Conservation (phyloP, 73 alveolate genomes). For the Paramecium octaurelia region DNA sequence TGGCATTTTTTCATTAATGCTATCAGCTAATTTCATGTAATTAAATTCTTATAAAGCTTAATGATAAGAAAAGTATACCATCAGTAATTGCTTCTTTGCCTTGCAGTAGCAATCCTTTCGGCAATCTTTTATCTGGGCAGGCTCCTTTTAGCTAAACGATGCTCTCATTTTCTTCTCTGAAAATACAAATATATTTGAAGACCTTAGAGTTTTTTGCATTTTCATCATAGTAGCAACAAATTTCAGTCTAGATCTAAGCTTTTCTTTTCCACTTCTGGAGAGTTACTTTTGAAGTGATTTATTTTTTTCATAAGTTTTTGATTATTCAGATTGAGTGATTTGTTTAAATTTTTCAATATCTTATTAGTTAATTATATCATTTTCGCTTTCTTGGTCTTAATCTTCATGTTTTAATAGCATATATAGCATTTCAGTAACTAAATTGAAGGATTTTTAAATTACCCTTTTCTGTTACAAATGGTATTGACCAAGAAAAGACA, state of each 20-base stretch:
- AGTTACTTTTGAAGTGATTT: background rate
- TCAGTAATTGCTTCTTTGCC: slow-evolving; percentile 67
- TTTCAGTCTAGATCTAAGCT: slow-evolving; percentile 16
- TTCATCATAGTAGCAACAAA: slow-evolving; percentile 60
- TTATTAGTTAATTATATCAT: background rate
- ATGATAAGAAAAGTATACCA: background rate
- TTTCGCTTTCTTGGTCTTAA: background rate
- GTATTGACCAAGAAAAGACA: slow-evolving; percentile 89
- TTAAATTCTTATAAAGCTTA: background rate
- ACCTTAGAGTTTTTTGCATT: slow-evolving; percentile 55
- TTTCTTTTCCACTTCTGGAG: background rate
- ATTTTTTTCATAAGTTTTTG: background rate
- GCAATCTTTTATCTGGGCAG: slow-evolving; percentile 92
- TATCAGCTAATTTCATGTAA: slow-evolving; percentile 2
- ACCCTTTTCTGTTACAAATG: slow-evolving; percentile 86
- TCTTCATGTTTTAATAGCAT: slow-evolving; percentile 60
- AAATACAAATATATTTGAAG: background rate
- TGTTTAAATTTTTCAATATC: slow-evolving; percentile 15
- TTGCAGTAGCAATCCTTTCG: slow-evolving; percentile 81
- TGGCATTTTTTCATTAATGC: slow-evolving; percentile 39
- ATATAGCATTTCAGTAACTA: slow-evolving; percentile 79
- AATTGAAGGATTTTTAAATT: background rate
- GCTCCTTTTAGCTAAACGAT: slow-evolving; percentile 91
- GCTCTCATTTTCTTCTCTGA: slow-evolving; percentile 77
- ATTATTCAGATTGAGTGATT: background rate